Conservation (phyloP, 345 rosid species). For the Ricinus communis region DNA sequence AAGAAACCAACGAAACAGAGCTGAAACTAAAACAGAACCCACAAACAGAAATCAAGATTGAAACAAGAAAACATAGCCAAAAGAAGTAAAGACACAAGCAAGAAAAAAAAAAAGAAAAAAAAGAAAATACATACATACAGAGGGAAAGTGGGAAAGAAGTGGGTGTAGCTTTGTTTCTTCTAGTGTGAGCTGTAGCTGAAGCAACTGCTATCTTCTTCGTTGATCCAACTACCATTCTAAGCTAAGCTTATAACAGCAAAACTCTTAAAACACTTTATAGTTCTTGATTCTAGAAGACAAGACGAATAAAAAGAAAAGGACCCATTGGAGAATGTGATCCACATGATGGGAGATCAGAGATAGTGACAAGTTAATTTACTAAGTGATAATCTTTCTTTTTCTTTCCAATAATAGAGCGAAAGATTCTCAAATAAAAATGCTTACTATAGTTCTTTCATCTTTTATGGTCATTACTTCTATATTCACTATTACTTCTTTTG, state of each 20-base stretch:
- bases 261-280: too few species aligned
- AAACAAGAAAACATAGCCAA: background rate
- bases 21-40: conserved; percentile 8
- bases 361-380: too few species aligned
- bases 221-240: conserved; percentile 5
- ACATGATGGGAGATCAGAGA: background rate
- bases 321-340: background rate
- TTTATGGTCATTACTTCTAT: too few species aligned
- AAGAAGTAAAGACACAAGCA: too few species aligned
- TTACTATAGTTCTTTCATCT: too few species aligned
- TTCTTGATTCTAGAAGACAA: background rate
- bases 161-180: conserved; percentile 14
- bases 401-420: too few species aligned
- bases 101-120: background rate
- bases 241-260: background rate
- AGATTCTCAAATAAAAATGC: too few species aligned
- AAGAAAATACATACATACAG: conserved; percentile 20
- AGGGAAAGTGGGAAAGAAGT: conserved; percentile 18
- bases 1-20: background rate
- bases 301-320: background rate
- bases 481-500: too few species aligned
- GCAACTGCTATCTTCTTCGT: conserved; percentile 21
- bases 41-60: background rate
- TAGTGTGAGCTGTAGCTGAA: conserved; percentile 34
- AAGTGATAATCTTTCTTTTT: background rate